Evolutionary conservation across 208 protist species (phyloP), one percentile per base, ranked within the genome.

Genomic region (Trypanosoma brucei): DNA sequence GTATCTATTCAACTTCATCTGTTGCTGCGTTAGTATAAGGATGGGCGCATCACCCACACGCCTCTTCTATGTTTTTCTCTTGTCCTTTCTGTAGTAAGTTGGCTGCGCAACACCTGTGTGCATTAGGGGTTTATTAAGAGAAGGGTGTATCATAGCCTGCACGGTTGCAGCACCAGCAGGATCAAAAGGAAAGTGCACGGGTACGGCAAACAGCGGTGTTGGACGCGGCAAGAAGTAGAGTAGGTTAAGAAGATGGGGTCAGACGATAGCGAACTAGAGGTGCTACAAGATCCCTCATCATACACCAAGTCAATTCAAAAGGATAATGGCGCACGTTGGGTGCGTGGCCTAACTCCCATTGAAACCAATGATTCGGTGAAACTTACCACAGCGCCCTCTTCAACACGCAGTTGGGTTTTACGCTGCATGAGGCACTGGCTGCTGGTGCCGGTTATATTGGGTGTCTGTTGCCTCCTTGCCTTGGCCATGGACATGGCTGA

Each of bases 321-420:
- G 40, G 74, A 75, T 13, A 33, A 45, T 2, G 65, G 59, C 7
- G 83, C 86, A 13, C 69, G 59, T 13, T 91, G 84, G 83, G 89
- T 95, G 55, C 76, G 76, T n/a, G 89, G 89, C 1, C 65, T 95
- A 37, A 70, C 70, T 3, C 81, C 72, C 9, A 73, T 84, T 40
- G 77, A 79, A 42, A 70, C 76, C 36, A 65, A 78, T 46, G 31
- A 54, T 54, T 6, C 9, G 50, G 30, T 33, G 50, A 54, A 54
- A 6, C 42, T 46, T 46, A 11, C 6, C 42, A 11, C 8, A 46
- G 8, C 42, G 42, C 6, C 6, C 42, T 6, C 22, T 22, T 22
- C 42, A 11, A 11, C 8, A 14, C 42, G 42, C 11, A 46, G 42
- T 14, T 14, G 42, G 11, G 42, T 11, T 46, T 6, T 46, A 11